These are phyloP conservation scores for Colletotrichum cereale DNA, from an alignment of 2,329 filamentous ascomycete genomes.

Conservation along the genomic window DNA sequence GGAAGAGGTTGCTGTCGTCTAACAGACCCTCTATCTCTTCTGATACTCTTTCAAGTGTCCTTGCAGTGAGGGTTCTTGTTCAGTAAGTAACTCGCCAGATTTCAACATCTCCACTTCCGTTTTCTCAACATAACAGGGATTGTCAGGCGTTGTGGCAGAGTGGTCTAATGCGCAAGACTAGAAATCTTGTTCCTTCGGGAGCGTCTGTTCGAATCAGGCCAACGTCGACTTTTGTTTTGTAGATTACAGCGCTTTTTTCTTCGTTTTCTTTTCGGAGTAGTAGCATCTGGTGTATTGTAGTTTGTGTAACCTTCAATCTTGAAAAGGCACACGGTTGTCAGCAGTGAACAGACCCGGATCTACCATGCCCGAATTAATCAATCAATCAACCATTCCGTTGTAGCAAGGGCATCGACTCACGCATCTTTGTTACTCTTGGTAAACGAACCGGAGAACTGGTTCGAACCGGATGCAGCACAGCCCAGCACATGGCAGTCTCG, in stretches of 20 bases:
- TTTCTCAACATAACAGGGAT: conserved; percentile 3
- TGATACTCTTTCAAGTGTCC: background rate
- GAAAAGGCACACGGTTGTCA: background rate
- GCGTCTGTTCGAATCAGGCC: conserved; percentile 36
- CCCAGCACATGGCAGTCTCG: too few relatives aligned
- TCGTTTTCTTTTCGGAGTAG: background rate
- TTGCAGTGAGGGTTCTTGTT: background rate
- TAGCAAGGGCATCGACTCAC: background rate
- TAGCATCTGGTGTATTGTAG: too few relatives aligned
- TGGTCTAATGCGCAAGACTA: conserved; percentile 38
- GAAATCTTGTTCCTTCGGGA: conserved; percentile 37
- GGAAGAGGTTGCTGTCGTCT: background rate
- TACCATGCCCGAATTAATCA: too few relatives aligned
- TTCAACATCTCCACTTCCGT: background rate
- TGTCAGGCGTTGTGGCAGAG: conserved; percentile 32
- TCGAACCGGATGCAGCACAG: background rate
- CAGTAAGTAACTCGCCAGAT: too few relatives aligned
- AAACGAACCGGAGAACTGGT: background rate
- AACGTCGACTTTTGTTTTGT: conserved; percentile 3
- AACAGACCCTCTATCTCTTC: background rate
- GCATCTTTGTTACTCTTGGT: background rate
- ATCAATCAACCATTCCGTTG: too few relatives aligned
- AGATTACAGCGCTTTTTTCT: accelerated
- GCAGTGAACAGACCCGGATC: background rate
- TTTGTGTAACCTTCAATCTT: too few relatives aligned